These are phyloP conservation scores for Pichia kluyveri DNA, from an alignment of 805 yeast species.

Conservation along the genomic window DNA sequence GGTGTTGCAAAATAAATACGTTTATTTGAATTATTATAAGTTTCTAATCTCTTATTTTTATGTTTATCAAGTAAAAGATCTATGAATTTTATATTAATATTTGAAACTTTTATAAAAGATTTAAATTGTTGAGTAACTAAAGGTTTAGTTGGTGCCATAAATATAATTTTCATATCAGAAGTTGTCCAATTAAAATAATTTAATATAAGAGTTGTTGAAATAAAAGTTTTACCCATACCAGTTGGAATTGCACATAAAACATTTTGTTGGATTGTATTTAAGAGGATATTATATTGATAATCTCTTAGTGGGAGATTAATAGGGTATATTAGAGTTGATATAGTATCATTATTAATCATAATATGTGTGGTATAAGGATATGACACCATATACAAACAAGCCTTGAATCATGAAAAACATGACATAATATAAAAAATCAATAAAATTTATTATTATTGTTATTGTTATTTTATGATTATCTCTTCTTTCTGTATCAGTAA, in stretches of 20 bases:
- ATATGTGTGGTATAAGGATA: neutral
- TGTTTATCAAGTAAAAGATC: slow-evolving; percentile 62
- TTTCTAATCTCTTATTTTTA: slow-evolving; percentile 50
- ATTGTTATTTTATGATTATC: too few species aligned
- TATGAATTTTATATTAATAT: slow-evolving; percentile 66
- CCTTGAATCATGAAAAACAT: too few species aligned
- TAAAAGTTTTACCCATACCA: slow-evolving; percentile 94
- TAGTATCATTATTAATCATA: slow-evolving; percentile 26
- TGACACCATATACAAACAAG: too few species aligned
- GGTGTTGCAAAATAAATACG: slow-evolving; percentile 92
- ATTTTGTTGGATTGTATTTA: slow-evolving; percentile 62
- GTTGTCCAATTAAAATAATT: slow-evolving; percentile 85
- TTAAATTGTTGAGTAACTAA: slow-evolving; percentile 92
- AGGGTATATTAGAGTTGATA: slow-evolving; percentile 65
- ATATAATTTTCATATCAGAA: slow-evolving; percentile 60
- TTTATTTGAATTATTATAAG: slow-evolving; percentile 55
- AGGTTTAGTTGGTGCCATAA: slow-evolving; percentile 97
- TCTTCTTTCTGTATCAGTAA: too few species aligned
- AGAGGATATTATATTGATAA: slow-evolving; percentile 78
- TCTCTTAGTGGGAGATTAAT: slow-evolving; percentile 77
- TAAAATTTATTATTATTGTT: too few species aligned
- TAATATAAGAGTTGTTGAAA: slow-evolving; percentile 89
- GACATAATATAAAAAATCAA: too few species aligned
- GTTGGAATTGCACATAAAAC: slow-evolving; percentile 89
- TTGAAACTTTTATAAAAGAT: slow-evolving; percentile 83